phyloP scores from a whole-genome alignment of 306 rosid species.

The Castanopsis chinensis region DNA sequence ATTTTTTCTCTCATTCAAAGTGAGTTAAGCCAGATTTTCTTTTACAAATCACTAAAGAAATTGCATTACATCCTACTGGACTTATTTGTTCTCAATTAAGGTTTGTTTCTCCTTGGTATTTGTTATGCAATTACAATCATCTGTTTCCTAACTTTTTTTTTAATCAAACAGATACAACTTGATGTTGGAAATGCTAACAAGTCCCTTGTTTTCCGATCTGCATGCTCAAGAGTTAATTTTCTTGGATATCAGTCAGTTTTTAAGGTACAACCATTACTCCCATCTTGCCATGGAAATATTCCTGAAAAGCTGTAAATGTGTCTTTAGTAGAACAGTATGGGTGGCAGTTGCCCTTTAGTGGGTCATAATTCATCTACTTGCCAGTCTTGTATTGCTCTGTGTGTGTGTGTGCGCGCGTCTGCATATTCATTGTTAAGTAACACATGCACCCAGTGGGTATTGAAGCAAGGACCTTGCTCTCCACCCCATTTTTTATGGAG shows the following conservation, averaged over 20 bases:
- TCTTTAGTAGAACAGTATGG: not conserved
- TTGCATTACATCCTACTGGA: not conserved
- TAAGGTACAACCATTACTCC: slow-evolving; percentile 40
- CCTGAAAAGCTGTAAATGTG: not conserved
- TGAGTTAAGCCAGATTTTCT: not conserved
- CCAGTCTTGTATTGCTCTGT: too few relatives aligned
- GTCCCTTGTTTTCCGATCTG: slow-evolving; percentile 67
- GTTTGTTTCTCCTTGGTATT: slow-evolving; percentile 5
- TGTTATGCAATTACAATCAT: slow-evolving; percentile 3
- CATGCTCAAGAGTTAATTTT: slow-evolving; percentile 71
- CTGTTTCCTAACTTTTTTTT: slow-evolving; percentile 25
- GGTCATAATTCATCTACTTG: not conserved
- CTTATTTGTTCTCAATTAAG: not conserved
- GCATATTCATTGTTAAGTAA: too few relatives aligned
- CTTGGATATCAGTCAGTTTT: slow-evolving; percentile 80
- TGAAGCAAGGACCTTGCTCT: too few relatives aligned
- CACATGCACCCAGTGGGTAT: too few relatives aligned
- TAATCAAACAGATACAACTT: slow-evolving; percentile 57
- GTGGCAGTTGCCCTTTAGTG: not conserved
- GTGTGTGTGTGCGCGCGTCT: too few relatives aligned
- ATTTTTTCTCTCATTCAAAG: slow-evolving; percentile 3
- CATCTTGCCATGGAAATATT: not conserved
- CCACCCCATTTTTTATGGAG: too few relatives aligned
- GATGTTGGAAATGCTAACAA: slow-evolving; percentile 64
- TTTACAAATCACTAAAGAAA: not conserved